Base-by-base conservation (phyloP, 2,329 filamentous ascomycete species). In the Fusarium sp. region DNA sequence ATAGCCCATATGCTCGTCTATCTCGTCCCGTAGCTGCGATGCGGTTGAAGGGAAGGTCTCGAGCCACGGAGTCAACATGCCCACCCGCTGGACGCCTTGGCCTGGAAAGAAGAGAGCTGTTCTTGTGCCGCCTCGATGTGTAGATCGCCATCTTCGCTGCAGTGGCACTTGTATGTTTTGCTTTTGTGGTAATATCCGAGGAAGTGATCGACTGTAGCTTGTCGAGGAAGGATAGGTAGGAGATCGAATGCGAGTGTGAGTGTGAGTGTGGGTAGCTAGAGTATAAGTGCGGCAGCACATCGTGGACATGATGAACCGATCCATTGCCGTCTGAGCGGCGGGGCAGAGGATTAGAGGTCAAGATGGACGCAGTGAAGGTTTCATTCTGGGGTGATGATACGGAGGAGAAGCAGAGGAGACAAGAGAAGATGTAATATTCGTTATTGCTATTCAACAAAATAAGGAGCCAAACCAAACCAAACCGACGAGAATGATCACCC, bases 1-100 rank as follows among this genome's bases (percentile, higher is more conserved):
- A 74, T 90, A 89, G 71, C 90, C 87, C 73, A 97, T 85, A 25
- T 88, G 87, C 41, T 88, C 82, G 81, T 98, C 93, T 78, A 97
- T 94, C 79, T 97, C 92, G 69, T 97, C 89, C 65, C 97, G 81
- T 54, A 97, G 86, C n/a, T 88, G 88, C 43, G 85, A 85, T 25
- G 92, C 90, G 27, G 92, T 96, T 54, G 82, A 78, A 14, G 95
- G 95, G 77, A 97, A 98, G 60, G 91, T 90, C 74, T 94, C 88
- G 71, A 96, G 84, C 94, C 95, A 97, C 44, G 93, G 90, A 33
- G 85, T 88, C 58, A 92, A 84, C 93, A 97, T 97, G 79, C 92
- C 93, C 51, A 96, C 91, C 75, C 92, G 90, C 78, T 97, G 93
- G 19, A 96, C 93, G 71, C 93, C 93, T 81, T 97, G 93, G 73